Base-by-base conservation (phyloP, 169 alveolate genomes). In the Eimeria tenella region DNA sequence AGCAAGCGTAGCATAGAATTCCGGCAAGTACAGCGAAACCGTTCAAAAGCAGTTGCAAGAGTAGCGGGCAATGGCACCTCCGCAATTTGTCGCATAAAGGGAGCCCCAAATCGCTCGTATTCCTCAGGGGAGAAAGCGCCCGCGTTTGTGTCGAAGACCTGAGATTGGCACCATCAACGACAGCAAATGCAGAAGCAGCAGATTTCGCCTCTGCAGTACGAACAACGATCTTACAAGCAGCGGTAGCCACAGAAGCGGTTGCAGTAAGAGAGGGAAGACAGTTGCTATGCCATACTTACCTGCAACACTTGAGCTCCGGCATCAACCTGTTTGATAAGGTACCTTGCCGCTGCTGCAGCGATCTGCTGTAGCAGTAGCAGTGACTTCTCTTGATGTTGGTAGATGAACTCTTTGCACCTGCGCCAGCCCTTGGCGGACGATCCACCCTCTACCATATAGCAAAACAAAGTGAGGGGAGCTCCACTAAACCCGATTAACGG, bases 401-500 rank as follows among this genome's bases (percentile, higher is more conserved):
- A 89, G 49, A 94, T 63, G 63, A 83, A 95, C 56, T 93, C 91
- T 82, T 95, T 91, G 49, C 96, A 90, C 81, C 96, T 95, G 0
- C 95, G 68, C 94, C 96, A 97, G 53, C 93, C 94, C 42, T 92
- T 93, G 53, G 95, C 90, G 73, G 95, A 68, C 49, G 97, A 95
- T n/a, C 86, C 89, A 8, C 98, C 98, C 92, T 97, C 98, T 0
- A 97, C 95, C 97, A 97, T 94, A 90, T 97, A 97, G 21, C 96
- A 93, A 55, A 97, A 83, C 50, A 97, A 88, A 10, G 98, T 96
- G 94, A 96, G 96, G 21, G 98, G 98, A 0, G 98, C 98, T 11
- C 98, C 98, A 11, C 95, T 84, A 82, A 97, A 97, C 42, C 98
- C 98, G 56, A 97, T 86, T 25, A 97, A 60, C 60, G 98, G 98